Evolutionary conservation across 2,329 filamentous ascomycete genomes (phyloP).

Genomic region (Penicillium hesseltinei): DNA sequence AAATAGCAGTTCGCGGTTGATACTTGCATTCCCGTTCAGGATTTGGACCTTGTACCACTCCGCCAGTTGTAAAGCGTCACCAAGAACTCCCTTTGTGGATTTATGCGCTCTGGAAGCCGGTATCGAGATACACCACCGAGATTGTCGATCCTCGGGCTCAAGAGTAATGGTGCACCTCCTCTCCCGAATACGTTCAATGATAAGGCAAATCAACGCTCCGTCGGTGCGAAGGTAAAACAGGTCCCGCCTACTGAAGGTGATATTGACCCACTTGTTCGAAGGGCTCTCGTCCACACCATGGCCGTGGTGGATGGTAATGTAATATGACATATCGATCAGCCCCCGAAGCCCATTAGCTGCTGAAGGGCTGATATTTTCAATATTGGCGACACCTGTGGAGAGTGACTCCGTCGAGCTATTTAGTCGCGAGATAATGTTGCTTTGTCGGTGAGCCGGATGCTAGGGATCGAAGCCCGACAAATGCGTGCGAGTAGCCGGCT

Average conservation of each 20-base stretch:
- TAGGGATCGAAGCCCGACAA: not conserved
- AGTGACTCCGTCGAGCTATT: not conserved
- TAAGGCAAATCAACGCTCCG: not conserved
- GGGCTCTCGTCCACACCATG: not conserved
- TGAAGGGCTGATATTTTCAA: not conserved
- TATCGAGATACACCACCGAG: constrained; percentile 2
- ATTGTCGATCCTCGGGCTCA: not conserved
- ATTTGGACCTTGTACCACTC: constrained; percentile 3
- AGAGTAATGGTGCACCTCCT: not conserved
- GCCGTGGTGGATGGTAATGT: not conserved
- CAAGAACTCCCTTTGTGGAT: not conserved
- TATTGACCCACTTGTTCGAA: not conserved
- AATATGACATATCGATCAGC: not conserved
- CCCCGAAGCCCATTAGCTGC: not conserved
- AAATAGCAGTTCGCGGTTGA: constrained; percentile 1
- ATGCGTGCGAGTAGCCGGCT: not conserved
- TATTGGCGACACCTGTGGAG: no score
- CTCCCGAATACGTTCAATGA: constrained; percentile 1
- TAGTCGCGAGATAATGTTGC: not conserved
- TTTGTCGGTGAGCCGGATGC: not conserved
- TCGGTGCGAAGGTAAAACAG: not conserved
- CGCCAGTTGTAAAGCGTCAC: not conserved
- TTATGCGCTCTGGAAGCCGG: not conserved
- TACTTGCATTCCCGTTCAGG: constrained; percentile 1
- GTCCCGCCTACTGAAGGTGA: not conserved